These are phyloP conservation scores for Neofusicoccum cordaticola DNA, from an alignment of 2,329 filamentous ascomycete genomes.

Conservation along the genomic window DNA sequence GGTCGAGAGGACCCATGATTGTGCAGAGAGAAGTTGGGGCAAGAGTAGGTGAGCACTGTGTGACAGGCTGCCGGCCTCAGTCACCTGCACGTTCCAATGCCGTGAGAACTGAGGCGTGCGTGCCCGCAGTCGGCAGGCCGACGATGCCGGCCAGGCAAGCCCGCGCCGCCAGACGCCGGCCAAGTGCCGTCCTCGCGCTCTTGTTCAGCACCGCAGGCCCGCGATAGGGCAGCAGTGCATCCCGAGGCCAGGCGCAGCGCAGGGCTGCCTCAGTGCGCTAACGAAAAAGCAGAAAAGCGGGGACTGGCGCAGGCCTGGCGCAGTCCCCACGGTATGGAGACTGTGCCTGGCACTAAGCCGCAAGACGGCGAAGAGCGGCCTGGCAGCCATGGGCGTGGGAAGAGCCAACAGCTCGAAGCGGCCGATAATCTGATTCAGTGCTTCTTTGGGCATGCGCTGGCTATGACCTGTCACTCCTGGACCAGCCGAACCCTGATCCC, in stretches of 20 bases:
- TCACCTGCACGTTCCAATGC: neutral
- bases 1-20: slow-evolving; percentile 1
- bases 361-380: neutral
- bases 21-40: slow-evolving; percentile 6
- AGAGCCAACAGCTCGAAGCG: neutral
- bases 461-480: neutral
- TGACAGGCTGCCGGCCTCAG: neutral
- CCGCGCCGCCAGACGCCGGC: neutral
- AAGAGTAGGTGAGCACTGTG: slow-evolving; percentile 8
- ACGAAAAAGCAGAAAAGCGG: slow-evolving; percentile 18
- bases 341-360: slow-evolving; percentile 14
- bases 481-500: neutral
- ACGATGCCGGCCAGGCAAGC: neutral
- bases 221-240: slow-evolving; percentile 13
- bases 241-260: neutral
- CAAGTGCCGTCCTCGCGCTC: neutral
- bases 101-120: neutral
- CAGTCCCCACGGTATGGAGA: slow-evolving; percentile 8
- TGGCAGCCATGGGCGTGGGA: slow-evolving; percentile 9
- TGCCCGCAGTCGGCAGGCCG: neutral
- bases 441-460: neutral
- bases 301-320: neutral
- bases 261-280: slow-evolving; percentile 12
- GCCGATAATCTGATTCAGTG: slow-evolving; percentile 4
- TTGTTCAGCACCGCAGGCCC: neutral